Base-by-base conservation (phyloP, 345 rosid genomes). In the Lepidium aucheri region DNA sequence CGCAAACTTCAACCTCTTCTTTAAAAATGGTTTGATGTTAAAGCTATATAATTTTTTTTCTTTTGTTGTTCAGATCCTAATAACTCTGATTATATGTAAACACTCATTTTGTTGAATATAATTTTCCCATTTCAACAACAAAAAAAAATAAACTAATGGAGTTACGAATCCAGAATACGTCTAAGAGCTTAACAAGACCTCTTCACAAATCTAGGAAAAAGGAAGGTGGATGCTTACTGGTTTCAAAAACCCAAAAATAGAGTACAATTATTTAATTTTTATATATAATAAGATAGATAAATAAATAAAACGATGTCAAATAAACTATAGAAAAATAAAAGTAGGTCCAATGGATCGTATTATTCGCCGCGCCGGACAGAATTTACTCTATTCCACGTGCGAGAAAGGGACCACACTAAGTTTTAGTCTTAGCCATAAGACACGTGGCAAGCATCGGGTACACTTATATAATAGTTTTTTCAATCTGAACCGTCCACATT, bases 321-420 rank as follows among this genome's bases (percentile, higher is more conserved):
- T 14, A 16, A 8, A 40, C 0, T 15, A 49, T 6, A 49, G 13
- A 1, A 24, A 4, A 24, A 3, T 1, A 28, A 26, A 10, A 11
- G 28, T 17, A 44, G 53, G 70, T 43, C 54, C 67, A 50, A 16
- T 42, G 26, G 60, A 51, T 69, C 61, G 42, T 60, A 53, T 60
- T 60, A 67, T 51, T 41, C 46, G 40, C 60, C 45, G 60, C 35
- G 53, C 67, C 53, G 74, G 60, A 69, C 67, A 69, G 28, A 60
- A 60, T 34, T 69, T 60, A 60, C 60, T 60, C 67, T 30, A 45
- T 22, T 42, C 74, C 67, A 60, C 74, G 74, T 69, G 67, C 67
- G 54, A 60, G 12, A 20, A 4, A 6, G 47, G 68, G 74, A 70
- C 74, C 68, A 70, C 74, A 20, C 6, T 61, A 20, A 20, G 9